Base-by-base conservation (phyloP, 495 filamentous ascomycete genomes). In the Xylaria bambusicola region DNA sequence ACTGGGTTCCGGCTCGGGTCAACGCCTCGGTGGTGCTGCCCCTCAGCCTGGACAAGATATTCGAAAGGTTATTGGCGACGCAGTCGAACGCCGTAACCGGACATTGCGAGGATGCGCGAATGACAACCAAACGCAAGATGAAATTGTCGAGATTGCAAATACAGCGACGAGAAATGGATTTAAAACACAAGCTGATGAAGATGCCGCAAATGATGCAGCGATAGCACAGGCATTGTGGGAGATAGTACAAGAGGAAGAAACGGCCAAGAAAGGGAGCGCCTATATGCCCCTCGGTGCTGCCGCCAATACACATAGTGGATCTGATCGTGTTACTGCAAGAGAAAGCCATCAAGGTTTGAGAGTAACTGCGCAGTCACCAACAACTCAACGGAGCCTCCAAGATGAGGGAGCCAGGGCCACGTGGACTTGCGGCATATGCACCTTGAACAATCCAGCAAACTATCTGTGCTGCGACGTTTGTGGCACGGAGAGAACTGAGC, bases 201-300 rank as follows among this genome's bases (percentile, higher is more conserved):
- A 97, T 52, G 88, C 92, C 63, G 93, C 91, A 1, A 93, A 97
- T 61, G 91, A 97, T 45, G 80, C 82, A 18, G 93, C 93, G n/a
- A 96, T 97, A 62, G 81, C 91, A 56, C 84, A 92, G 62, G 93
- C 92, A 0, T 82, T 93, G 24, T 91, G 89, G 74, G 93, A 98
- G 53, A 74, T 98, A 9, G 88, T 95, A 27, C 87, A 93, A 65
- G 88, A 93, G 63, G 93, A 97, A 63, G 83, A 88, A 53, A 83
- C 82, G 68, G 60, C 52, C 2, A 88, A 84, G 67, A 84, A 89
- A 58, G 88, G 88, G 3, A 72, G 78, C 20, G 77, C 76, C 0
- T 92, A 91, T 63, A 75, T 90, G 4, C 82, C 83, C 1, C 84
- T 87, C 0, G 63, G 23, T 33, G 27, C 57, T 51, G 61, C 31